Evolutionary conservation across 2,329 filamentous ascomycete species (phyloP).

Genomic region (Colletotrichum sp.): DNA sequence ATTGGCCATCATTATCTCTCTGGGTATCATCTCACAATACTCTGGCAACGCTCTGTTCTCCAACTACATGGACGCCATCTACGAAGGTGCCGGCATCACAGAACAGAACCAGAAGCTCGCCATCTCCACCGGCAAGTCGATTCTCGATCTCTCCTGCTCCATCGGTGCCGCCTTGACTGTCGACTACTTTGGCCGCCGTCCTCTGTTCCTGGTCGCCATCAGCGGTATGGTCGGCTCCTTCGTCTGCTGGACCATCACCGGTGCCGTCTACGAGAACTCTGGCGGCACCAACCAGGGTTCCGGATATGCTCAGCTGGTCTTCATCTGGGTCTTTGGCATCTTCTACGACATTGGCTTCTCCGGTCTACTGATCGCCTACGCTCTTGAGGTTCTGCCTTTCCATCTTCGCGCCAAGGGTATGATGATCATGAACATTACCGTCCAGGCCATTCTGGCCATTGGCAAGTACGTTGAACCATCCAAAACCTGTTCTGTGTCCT

Average conservation of each 20-base stretch:
- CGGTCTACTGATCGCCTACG: conserved; percentile 61
- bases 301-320: conserved; percentile 60
- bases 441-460: conserved; percentile 66
- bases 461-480: conserved; percentile 53
- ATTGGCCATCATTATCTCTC: conserved; percentile 64
- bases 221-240: conserved; percentile 54
- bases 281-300: conserved; percentile 46
- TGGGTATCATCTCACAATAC: conserved; percentile 72
- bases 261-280: conserved; percentile 56
- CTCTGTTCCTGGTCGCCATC: conserved; percentile 56
- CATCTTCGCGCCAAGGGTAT: conserved; percentile 63
- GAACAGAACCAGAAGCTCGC: conserved; percentile 61
- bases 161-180: conserved; percentile 56
- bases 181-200: conserved; percentile 56
- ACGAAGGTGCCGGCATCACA: conserved; percentile 64
- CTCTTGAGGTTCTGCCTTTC: conserved; percentile 64
- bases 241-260: conserved; percentile 55
- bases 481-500: neutral
- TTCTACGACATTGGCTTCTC: conserved; percentile 67
- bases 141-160: conserved; percentile 63
- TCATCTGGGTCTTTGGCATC: conserved; percentile 64
- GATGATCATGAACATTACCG: conserved; percentile 69
- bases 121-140: conserved; percentile 61
- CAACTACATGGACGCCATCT: conserved; percentile 70
- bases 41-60: conserved; percentile 71